Base-by-base conservation (phyloP, 2,329 filamentous ascomycete genomes). In the Fusarium sp. region DNA sequence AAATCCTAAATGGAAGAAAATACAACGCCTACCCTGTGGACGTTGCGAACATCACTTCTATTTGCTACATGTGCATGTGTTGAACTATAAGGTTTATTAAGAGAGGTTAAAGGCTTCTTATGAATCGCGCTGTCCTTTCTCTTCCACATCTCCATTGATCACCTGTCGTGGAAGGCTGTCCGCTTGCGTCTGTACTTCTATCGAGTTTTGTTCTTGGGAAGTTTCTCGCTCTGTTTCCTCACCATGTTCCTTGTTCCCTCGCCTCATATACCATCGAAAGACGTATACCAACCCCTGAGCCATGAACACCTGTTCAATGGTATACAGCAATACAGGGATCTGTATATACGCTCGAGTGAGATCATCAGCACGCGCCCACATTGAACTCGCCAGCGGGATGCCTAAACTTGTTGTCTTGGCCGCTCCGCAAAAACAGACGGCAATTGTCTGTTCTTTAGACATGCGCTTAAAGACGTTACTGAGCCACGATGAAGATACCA, bases 361-460 rank as follows among this genome's bases (percentile, higher is more conserved):
- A 42, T 86, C 78, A 67, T 85, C 83, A 12, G 88, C 78, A 16
- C 85, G 82, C 16, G 82, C 80, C 82, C 89, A 93, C 87, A 93
- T 92, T 61, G 91, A 87, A 31, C 88, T 87, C 50, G 88, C 84
- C 28, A 93, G 76, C 1, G 91, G 91, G 10, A 93, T 91, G 0
- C 91, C 90, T 59, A 93, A 82, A 5, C 88, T 89, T 3, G 90
- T 90, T 5, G 91, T 92, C 78, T 93, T 93, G 16, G 91, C 91
- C 0, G 91, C 90, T 26, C 88, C 89, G 72, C 90, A 92, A 77
- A 93, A 93, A 70, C 90, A 92, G 16, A 92, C 87, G 1, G 91
- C 90, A 49, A 93, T 86, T 1, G 90, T 86, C 71, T 92, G 88
- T 60, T 86, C 84, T 37, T 85, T 85, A 1, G 84, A 79, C 75